Base-by-base conservation (phyloP, 129 eudicot genomes). In the Chrysanthemum lavandulifolium region DNA sequence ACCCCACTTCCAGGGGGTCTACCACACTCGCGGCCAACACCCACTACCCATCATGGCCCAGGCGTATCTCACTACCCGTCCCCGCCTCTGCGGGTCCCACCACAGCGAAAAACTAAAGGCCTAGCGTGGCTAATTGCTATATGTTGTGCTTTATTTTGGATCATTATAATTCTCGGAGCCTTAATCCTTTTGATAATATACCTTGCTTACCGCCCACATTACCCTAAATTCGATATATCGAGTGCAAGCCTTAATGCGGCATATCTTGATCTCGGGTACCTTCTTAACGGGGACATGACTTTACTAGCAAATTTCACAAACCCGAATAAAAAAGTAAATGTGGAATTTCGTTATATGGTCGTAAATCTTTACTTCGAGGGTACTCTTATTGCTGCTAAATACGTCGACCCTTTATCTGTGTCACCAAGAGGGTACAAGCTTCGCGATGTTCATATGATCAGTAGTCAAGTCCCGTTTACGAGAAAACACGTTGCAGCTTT, bases 191-290 rank as follows among this genome's bases (percentile, higher is more conserved):
- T 91, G 49, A 80, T 88, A 47, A 68, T 95, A 9, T 95, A 95
- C 77, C 84, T 95, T 0, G 81, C 86, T 1, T 85, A 64, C 64
- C 94, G 88, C 4, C 99, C 97, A 2, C 84, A 78, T 8, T 79
- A 75, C 76, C 99, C 99, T 1, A 85, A 85, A 61, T 95, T 95
- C 55, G 97, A 95, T 70, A 70, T 95, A 13, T 54, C 91, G 0
- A 82, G 78, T 8, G 96, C 85, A 16, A 84, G 85, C 48, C 78
- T 95, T 50, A 95, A 95, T 14, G 91, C 90, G 0, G 99, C 88
- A 27, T 95, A 94, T 78, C 99, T 94, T 14, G 99, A 95, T 81
- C 83, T 88, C 84, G 97, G 97, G 1, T 88, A 88, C 62, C 83
- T 94, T 47, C 86, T 86, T 10, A 95, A 95, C 21, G 91, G 90